Conservation (phyloP, 768 basidiomycete genomes). For the Serendipita indica region DNA sequence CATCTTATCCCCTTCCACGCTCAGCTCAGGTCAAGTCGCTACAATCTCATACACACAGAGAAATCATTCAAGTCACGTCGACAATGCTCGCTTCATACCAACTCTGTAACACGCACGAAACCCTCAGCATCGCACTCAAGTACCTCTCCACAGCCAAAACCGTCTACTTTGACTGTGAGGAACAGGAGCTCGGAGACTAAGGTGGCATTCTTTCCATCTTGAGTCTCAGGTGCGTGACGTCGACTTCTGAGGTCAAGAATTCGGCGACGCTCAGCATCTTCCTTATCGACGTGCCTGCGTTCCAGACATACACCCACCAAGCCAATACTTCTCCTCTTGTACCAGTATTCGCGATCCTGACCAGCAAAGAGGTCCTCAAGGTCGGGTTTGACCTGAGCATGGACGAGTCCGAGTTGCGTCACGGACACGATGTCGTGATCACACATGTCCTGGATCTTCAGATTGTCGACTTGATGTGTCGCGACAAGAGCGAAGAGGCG, state of each 20-base stretch:
- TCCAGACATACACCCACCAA: too few species aligned
- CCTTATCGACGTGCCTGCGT: background rate
- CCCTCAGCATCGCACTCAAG: background rate
- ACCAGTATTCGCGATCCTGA: background rate
- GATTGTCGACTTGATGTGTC: background rate
- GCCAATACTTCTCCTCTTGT: background rate
- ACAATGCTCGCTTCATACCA: background rate
- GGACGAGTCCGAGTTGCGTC: slow-evolving; percentile 5
- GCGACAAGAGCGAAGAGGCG: background rate
- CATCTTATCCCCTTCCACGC: too few species aligned
- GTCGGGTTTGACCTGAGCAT: background rate
- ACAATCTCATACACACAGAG: too few species aligned
- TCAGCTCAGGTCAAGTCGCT: too few species aligned
- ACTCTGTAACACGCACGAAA: background rate
- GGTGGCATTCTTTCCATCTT: background rate
- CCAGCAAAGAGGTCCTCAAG: background rate
- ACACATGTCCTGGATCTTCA: background rate
- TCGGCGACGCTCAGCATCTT: background rate
- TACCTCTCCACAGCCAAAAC: background rate
- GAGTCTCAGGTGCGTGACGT: background rate
- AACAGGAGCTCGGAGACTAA: background rate
- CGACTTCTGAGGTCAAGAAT: background rate
- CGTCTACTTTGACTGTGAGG: slow-evolving; percentile 3
- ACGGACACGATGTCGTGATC: background rate
- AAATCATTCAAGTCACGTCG: too few species aligned